Evolutionary conservation across 768 basidiomycete genomes (phyloP).

Genomic region (Tylopilus plumbeoviolaceoides): DNA sequence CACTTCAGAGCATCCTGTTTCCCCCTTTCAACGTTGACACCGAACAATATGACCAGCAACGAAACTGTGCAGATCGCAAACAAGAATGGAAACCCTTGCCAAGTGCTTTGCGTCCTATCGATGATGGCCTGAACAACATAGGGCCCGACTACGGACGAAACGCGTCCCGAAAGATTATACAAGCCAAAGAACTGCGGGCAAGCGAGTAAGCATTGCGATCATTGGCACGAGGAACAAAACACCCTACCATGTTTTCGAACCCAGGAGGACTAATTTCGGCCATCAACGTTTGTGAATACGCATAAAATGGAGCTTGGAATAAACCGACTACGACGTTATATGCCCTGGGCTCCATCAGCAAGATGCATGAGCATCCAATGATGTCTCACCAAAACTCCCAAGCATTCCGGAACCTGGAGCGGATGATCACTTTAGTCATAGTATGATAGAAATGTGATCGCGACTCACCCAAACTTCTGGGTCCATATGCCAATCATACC

Average conservation of each 20-base stretch:
- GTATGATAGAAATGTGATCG: slow-evolving; percentile 31
- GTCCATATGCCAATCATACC: slow-evolving; percentile 88
- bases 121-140: slow-evolving; percentile 86
- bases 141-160: slow-evolving; percentile 81
- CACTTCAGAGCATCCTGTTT: no score
- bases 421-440: background rate
- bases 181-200: slow-evolving; percentile 72
- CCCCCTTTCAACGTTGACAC: no score
- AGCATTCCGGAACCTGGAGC: slow-evolving; percentile 62
- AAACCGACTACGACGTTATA: slow-evolving; percentile 79
- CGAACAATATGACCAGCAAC: slow-evolving; percentile 40
- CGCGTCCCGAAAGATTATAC: slow-evolving; percentile 80
- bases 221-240: background rate
- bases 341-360: slow-evolving; percentile 41
- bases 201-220: background rate
- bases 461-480: slow-evolving; percentile 56
- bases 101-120: slow-evolving; percentile 63
- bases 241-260: slow-evolving; percentile 70
- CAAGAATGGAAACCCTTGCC: slow-evolving; percentile 83
- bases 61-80: slow-evolving; percentile 67
- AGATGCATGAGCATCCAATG: background rate
- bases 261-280: slow-evolving; percentile 84
- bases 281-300: slow-evolving; percentile 86
- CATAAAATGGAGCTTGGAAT: slow-evolving; percentile 86
- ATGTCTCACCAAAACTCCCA: slow-evolving; percentile 80